Base-by-base conservation (phyloP, 2,329 filamentous ascomycete genomes). In the Trichoderma simmonsii region DNA sequence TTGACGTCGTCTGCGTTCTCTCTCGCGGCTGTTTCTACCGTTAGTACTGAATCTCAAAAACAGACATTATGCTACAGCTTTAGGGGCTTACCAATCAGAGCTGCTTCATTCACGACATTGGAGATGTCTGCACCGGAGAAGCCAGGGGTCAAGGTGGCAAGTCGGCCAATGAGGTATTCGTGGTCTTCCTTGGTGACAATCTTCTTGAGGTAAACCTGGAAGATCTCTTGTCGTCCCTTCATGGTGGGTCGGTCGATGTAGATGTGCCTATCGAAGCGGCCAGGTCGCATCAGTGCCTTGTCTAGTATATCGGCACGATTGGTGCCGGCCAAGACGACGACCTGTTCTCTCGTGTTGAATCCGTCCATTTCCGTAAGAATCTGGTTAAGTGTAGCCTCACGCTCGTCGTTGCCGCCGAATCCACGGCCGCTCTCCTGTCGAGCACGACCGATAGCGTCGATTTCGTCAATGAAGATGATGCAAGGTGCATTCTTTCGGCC, bases 401-500 rank as follows among this genome's bases (percentile, higher is more conserved):
- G 92, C 84, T 99, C 96, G 79, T 99, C 96, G 79, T 98, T 98
- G 73, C 96, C 96, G 75, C 95, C 95, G 51, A 92, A 92, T 72
- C 84, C 84, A 61, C 79, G 78, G 75, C 91, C 92, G 43, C 91
- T 89, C 80, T 97, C 97, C 26, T 91, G 87, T 83, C 96, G 90
- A 70, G 95, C 93, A 80, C 95, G 94, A 77, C 96, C 96, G 78
- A 99, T 98, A 72, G 96, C 96, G 81, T 99, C 96, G 77, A 99
- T 99, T 83, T 99, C 96, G 80, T 99, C 96, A 76, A 99, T 98
- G 86, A 99, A 99, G 82, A 99, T 97, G 82, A 99, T 99, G 84
- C 96, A 99, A 4, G 96, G 96, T 0, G 96, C 93, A 82, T 93
- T 97, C 86, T 98, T 98, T 72, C 96, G 90, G 21, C 96, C 96